Evolutionary conservation across 352 stramenopile genomes (phyloP), one percentile per base, ranked within the genome.

Genomic region (Phytophthora syringae): DNA sequence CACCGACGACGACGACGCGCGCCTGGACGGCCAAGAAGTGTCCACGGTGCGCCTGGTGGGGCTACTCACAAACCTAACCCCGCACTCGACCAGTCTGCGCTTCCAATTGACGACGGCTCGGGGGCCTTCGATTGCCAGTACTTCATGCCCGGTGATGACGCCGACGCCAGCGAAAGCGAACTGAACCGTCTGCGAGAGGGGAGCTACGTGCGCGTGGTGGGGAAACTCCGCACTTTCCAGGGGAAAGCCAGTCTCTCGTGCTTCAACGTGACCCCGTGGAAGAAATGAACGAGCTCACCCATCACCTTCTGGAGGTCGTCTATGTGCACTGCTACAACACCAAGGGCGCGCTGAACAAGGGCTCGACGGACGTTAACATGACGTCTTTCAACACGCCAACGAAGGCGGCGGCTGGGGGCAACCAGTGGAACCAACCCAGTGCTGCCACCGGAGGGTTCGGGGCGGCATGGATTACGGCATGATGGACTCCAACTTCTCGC

Each of bases 271-370:
- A 81, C 80, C 37, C 84, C 5, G 61, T 99, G 22, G 76, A 84
- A 21, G 87, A 96, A 70, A 90, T 93, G 24, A 98, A 99, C 77
- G 88, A 98, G 72, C 43, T 99, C n/a, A 98, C 97, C 20, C 88
- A 98, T 83, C 97, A 99, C 69, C 89, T 98, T 37, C 76, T 98
- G 49, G 92, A 98, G 60, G 84, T 94, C 21, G 93, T 98, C n/a
- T 94, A 98, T 65, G 83, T 87, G 12, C 90, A 95, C 60, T 94
- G 97, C 72, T 93, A 90, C 67, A 80, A 90, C 58, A 92, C 84
- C 18, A 89, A 89, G 62, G 87, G 83, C 0, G 64, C 75, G 30
- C 44, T 89, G 28, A 57, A 88, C 27, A 42, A 60, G 21, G 67
- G 67, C 16, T 67, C 61, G 28, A 65, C 60, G 6, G 67, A 69